Evolutionary conservation across 2,329 filamentous ascomycete genomes (phyloP), one percentile per base, ranked within the genome.

Genomic region (Sclerotinia minor): DNA sequence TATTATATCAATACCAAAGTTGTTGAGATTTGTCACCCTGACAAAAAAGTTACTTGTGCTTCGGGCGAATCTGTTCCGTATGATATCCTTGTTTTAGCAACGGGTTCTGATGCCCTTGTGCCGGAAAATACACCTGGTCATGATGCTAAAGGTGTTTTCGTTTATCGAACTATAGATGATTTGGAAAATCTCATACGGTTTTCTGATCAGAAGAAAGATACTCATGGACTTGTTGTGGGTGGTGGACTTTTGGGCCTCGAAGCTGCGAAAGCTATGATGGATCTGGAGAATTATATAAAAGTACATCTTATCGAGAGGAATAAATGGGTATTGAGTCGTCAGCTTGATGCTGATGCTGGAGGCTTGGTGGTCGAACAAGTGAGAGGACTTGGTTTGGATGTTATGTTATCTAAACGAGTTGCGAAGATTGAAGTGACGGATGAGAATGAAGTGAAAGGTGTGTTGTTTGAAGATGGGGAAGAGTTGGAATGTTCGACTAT

Each of bases 201-300:
- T 75, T 87, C 92, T 0, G 83, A 86, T 0, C 81, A 82, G 15
- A 85, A 87, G 45, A 90, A 87, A 72, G 91, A 87, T 5, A 87
- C 88, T 2, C 85, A 85, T 2, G 92, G 91, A 0, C 85, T 88
- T 5, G 92, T 95, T 0, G 91, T 97, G 4, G 93, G 93, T 32
- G 93, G 93, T 64, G 93, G 93, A 0, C 79, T 97, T 32, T 83
- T 97, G 0, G 93, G 93, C 0, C 84, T 97, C 0, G 93, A 97
- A 79, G 93, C 93, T 2, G 93, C 92, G 45, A 95, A 96, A 75
- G 93, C 93, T 2, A 93, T 97, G 91, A 89, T 94, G 81, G 92
- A 96, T 75, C 81, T 97, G 11, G 84, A 91, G 73, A 85, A 88
- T 64, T 96, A 90, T 75, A 82, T 84, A 17, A 86, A 87, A 68